Evolutionary conservation across 345 rosid species (phyloP), one percentile per base, ranked within the genome.

Genomic region (Stellera chamaejasme): DNA sequence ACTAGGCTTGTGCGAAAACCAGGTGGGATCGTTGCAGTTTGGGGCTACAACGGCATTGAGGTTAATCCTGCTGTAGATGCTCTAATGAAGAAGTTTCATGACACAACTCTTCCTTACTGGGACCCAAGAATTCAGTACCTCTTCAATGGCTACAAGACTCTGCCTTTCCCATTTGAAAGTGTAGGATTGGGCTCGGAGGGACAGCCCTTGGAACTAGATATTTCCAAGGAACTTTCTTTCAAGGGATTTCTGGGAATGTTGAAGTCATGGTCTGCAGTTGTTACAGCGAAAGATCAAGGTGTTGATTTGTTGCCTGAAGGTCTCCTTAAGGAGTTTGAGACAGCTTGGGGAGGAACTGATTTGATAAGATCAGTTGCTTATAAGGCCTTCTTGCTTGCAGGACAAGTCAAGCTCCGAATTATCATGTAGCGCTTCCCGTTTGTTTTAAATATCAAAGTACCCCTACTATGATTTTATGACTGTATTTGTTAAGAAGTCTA

Each of bases 131-230:
- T 70, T 62, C 64, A 12, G 10, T 56, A 74, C 45, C 0, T 74
- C 15, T 55, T 73, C 5, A 69, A 74, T 36, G 78, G 71, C 0
- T 81, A 81, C 45, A 78, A 50, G 57, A 65, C 78, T 7, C 69
- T 87, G 58, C 81, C 96, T 1, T 87, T 87, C 59, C 81, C 88
- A 0, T 86, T 86, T 2, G 74, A 79, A 59, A 68, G 68, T n/a
- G 78, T 79, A 41, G 85, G 84, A 11, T 49, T 82, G 48, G 92
- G 91, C 26, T 60, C 50, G 0, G 82, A 84, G 50, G 88, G 91
- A 39, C 42, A 75, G 64, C 91, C 87, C 13, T 3, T 70, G 57
- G 75, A 52, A 26, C 36, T 84, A 32, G 84, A 80, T 49, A 77
- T 84, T 47, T 70, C 71, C 3, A 79, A 50, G 67, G 65, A 67